Percentiles rank a stretch among this genome's conserved stretches.
phyloP scores from a whole-genome alignment of 495 filamentous ascomycete species.

The Penicillium atrosanguineum region DNA sequence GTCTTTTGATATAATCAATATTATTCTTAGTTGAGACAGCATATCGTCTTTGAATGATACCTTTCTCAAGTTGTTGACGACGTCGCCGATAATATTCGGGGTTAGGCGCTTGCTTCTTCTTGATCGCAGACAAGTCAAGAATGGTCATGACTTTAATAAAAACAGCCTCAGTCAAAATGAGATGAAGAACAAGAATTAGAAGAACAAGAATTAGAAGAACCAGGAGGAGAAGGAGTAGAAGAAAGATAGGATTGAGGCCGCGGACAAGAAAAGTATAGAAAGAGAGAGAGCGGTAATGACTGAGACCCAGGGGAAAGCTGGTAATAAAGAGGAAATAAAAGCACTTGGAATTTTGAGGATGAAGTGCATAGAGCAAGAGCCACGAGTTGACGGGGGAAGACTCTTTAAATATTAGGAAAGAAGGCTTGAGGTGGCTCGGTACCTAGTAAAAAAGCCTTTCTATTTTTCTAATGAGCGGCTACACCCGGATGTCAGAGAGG shows the following conservation, averaged over 20 bases:
- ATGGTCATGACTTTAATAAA: background rate
- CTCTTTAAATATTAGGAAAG: conserved; percentile 10
- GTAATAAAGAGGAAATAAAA: background rate
- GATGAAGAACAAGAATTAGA: background rate
- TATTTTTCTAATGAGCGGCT: conserved; percentile 2
- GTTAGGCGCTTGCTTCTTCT: conserved; percentile 1
- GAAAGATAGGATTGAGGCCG: background rate
- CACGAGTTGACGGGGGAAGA: background rate
- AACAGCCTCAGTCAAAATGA: background rate
- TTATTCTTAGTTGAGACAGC: conserved; percentile 12
- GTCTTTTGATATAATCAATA: conserved; percentile 4
- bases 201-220: background rate
- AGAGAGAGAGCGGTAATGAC: background rate
- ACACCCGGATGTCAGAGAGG: conserved; percentile 2
- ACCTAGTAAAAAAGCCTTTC: conserved; percentile 5
- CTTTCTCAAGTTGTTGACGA: conserved; percentile 11
- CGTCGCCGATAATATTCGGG: conserved; percentile 12
- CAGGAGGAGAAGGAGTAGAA: background rate
- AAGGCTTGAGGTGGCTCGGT: background rate
- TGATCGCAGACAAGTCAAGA: background rate
- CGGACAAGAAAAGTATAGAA: background rate
- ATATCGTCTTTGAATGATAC: conserved; percentile 9
- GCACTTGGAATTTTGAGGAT: background rate
- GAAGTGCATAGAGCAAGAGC: background rate
- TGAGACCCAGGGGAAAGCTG: conserved; percentile 1